These are phyloP conservation scores for Sporisorium scitamineum DNA, from an alignment of 1,284 basidiomycete genomes.

Conservation along the genomic window DNA sequence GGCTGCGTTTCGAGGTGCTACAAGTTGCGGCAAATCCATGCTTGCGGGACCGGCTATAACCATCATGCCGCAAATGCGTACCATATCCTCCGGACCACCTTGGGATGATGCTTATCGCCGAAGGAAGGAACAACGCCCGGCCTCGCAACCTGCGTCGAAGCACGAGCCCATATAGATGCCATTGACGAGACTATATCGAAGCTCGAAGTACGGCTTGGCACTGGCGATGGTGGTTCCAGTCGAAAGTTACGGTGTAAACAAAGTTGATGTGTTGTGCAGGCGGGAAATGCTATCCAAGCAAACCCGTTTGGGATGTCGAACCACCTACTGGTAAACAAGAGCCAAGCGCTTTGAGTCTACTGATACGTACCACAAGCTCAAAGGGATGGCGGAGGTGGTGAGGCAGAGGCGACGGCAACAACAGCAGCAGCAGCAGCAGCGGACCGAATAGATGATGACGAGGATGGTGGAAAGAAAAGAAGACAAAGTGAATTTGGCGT, in stretches of 20 bases:
- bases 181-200: neutral
- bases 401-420: constrained; percentile 4
- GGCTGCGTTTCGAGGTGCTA: neutral
- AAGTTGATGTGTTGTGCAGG: constrained; percentile 4
- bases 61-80: neutral
- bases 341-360: neutral
- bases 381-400: constrained; percentile 26
- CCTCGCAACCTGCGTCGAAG: neutral
- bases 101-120: neutral
- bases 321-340: neutral
- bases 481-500: neutral
- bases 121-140: neutral
- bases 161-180: neutral
- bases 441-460: constrained; percentile 30
- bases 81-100: neutral
- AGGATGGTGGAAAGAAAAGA: constrained; percentile 27
- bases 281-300: constrained; percentile 4
- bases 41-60: neutral
- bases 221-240: neutral
- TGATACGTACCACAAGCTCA: constrained; percentile 51
- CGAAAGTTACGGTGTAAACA: neutral
- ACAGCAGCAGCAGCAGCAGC: constrained; percentile 23
- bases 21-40: neutral
- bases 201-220: constrained; percentile 3
- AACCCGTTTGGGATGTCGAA: neutral